Base-by-base conservation (phyloP, 306 rosid species). In the Psophocarpus tetragonolobus region DNA sequence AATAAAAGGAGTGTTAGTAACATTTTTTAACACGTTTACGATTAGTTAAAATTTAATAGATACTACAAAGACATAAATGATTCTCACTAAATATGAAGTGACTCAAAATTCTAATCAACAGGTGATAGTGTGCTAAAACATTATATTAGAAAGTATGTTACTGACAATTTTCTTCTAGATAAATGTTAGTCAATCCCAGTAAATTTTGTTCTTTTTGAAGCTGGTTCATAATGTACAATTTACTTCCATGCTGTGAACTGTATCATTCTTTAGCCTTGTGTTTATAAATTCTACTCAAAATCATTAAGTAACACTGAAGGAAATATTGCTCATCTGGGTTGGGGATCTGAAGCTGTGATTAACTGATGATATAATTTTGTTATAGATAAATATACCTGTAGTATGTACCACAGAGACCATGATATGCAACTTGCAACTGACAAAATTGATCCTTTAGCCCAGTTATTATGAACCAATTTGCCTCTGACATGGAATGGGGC, bases 391-490 rank as follows among this genome's bases (percentile, higher is more conserved):
- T 23, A 10, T 82, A 82, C 92, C 88, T 88, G 88, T 84, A 80
- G 30, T 64, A 84, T 65, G 83, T n/a, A 86, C 85, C 82, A 77
- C 15, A 70, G 10, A 32, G 86, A 86, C 92, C 88, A 88, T 68
- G 85, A 33, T 70, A 86, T 35, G 80, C 86, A 86, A 71, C 87
- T 84, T 44, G 77, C 81, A 84, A 80, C 74, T 10, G 71, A n/a
- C 42, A 86, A 81, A 51, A 84, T 70, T 26, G 84, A 67, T 17
- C 92, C 88, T 69, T 84, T 82, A 10, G 77, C 71, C 87, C 88
- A 74, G 69, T 78, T 74, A 45, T 48, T 53, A n/a, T 71, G 92
- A 71, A 45, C 75, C 18, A 20, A 17, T 5, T 74, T 42, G 24
- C 54, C 71, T 76, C 36, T 56, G n/a, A 73, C 74, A 18, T 84